Conservation (phyloP, 2,329 filamentous ascomycete genomes). For the Monosporascus sp. region DNA sequence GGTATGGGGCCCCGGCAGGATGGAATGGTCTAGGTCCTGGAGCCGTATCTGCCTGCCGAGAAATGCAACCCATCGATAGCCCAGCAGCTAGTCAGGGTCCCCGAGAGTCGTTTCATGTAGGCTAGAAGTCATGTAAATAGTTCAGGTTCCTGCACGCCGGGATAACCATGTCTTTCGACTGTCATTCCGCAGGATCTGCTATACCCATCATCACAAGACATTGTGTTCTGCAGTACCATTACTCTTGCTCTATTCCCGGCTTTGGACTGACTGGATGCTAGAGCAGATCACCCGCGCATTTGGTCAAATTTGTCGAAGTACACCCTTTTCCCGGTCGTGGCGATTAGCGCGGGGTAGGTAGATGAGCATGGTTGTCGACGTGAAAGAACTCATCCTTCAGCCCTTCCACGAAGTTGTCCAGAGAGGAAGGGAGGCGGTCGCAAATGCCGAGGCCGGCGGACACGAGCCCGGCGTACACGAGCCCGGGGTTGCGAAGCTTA, state of each 20-base stretch:
- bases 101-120: no score
- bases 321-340: neutral
- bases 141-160: no score
- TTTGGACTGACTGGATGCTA: no score
- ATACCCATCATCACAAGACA: no score
- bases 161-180: no score
- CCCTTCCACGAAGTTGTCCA: constrained; percentile 36
- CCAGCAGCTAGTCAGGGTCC: neutral
- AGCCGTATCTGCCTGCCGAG: neutral
- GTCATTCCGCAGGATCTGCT: no score
- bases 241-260: no score
- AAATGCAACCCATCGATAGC: neutral
- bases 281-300: neutral
- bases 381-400: constrained; percentile 24
- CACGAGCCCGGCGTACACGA: constrained; percentile 17
- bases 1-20: neutral
- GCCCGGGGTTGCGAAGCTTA: constrained; percentile 17
- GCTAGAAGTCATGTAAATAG: neutral
- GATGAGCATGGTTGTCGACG: constrained; percentile 18
- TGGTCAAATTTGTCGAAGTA: neutral
- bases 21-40: neutral
- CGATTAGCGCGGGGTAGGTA: neutral
- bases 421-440: constrained; percentile 30
- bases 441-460: constrained; percentile 24
- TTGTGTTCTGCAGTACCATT: no score